Evolutionary conservation across 169 alveolate species (phyloP), one percentile per base, ranked within the genome.

Genomic region (Plasmodium fragile): DNA sequence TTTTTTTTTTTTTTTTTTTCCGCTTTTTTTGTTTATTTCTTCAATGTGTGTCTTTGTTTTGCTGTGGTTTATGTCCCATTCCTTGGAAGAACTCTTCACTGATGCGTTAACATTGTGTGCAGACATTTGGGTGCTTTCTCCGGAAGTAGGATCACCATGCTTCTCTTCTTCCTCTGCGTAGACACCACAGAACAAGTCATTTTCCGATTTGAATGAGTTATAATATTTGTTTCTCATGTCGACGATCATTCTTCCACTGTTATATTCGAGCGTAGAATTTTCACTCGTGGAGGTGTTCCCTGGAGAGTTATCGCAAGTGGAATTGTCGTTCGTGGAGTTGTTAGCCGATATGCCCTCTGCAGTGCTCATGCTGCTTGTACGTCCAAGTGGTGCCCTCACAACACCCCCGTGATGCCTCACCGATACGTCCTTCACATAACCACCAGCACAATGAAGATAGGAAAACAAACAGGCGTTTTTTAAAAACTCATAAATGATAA

Each of bases 401-500:
- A 36, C 16, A n/a, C 32, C 32, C 11, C 22, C 52, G 18, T 6
- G n/a, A 34, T 92, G 43, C 30, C 79, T 73, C 52, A 30, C 52
- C 69, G 55, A 25, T 10, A 73, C 43, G 70, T 59, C 59, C 79
- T 71, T 89, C 69, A 52, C 32, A 78, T 89, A 78, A 13, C 65
- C 77, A 34, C 77, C 93, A 34, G 75, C 25, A 55, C 89, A 92
- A 45, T 92, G 95, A 55, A 92, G 52, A 7, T 69, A 89, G 11
- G 92, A 85, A 18, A 84, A 85, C 22, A 92, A 28, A 49, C 95
- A 84, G 5, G 28, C 32, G 70, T 92, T 84, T 59, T 82, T 89
- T 16, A 89, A 28, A 72, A 79, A 83, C 45, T 92, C 95, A 71
- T 81, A 92, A 4, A 92, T 72, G 16, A 92, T 83, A 89, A 85